Base-by-base conservation (phyloP, 202 grass and related monocot species). In the Carex arenaria region DNA sequence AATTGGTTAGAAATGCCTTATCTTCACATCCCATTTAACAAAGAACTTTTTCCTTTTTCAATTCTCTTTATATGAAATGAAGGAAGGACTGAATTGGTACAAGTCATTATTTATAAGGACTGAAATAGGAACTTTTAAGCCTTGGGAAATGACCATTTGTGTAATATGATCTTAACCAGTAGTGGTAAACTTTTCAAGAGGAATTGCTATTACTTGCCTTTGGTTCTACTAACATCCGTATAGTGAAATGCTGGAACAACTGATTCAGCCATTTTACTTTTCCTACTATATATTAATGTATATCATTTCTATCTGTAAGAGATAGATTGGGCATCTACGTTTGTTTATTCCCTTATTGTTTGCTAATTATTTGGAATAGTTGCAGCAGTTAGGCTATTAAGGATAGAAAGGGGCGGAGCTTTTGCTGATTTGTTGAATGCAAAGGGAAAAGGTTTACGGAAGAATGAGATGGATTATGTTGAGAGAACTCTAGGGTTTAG, bases 401-500 rank as follows among this genome's bases (percentile, higher is more conserved):
- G 92, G 84, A 92, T 90, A 67, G 90, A 98, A n/a, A 87, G 87
- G 45, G 92, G 95, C 10, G 7, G 40, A 3, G 32, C 32, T 34
- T 34, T 34, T 34, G 32, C 32, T 34, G 32, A 34, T 34, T 34
- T 34, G 32, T 34, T 34, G 3, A 34, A 34, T 34, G 32, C 32
- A 34, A 34, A 34, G 32, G 32, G 32, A 34, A 34, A 34, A 34
- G 32, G 32, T 34, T 34, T 3, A 34, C 2, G 32, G 32, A 34
- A 34, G 32, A 34, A 34, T 34, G 92, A 93, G 72, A 98, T 93
- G 88, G 87, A 90, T 76, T 95, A 98, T 91, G 92, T 98, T 15
- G 83, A 95, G 78, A 94, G 92, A 87, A 93, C 92, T 2, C 86
- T 98, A 60, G 95, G 92, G 59, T 95, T 98, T 72, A 85, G 87